phyloP scores from a whole-genome alignment of 2,329 filamentous ascomycete genomes.

The Apiospora arundinis region DNA sequence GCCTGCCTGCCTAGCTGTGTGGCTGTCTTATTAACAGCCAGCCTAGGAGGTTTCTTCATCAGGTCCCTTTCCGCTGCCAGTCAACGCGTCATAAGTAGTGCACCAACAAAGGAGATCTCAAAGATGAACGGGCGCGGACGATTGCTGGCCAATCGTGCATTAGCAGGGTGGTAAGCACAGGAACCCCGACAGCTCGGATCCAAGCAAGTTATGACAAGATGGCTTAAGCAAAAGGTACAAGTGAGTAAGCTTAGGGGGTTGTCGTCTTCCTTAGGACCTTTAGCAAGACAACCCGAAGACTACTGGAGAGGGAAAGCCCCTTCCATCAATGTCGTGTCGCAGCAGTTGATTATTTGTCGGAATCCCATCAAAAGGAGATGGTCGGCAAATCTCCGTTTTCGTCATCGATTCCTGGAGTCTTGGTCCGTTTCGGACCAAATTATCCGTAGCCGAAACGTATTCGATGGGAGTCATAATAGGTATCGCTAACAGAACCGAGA shows the following conservation, averaged over 20 bases:
- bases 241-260: no score
- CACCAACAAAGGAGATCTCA: conserved; percentile 2
- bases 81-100: conserved; percentile 14
- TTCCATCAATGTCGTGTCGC: no score
- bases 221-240: neutral
- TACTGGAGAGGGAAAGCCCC: no score
- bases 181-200: conserved; percentile 11
- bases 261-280: neutral
- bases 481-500: neutral
- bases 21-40: neutral
- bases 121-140: neutral
- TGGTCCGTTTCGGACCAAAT: conserved; percentile 4
- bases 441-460: conserved; percentile 9
- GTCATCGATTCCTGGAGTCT: neutral
- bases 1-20: no score
- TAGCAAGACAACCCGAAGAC: neutral
- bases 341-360: neutral
- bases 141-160: conserved; percentile 6
- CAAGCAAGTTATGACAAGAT: neutral
- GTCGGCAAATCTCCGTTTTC: neutral
- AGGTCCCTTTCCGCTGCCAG: neutral
- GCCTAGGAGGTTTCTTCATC: neutral
- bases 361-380: neutral
- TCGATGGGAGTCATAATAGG: neutral
- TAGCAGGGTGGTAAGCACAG: conserved; percentile 1